Evolutionary conservation across 2,329 filamentous ascomycete genomes (phyloP), one percentile per base, ranked within the genome.

Genomic region (Colletotrichum abscissum): DNA sequence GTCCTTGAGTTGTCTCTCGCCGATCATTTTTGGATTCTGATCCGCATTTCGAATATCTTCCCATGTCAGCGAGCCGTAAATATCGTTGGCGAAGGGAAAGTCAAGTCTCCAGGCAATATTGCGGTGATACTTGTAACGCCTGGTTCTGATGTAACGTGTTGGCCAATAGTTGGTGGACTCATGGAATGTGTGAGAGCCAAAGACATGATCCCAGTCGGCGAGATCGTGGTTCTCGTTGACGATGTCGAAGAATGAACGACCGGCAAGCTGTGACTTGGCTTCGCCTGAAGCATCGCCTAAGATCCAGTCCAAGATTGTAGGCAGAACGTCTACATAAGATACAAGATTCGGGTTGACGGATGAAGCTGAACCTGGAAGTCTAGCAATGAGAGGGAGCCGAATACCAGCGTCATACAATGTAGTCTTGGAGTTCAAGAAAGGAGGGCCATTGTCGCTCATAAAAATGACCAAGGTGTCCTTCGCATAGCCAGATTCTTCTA

Each of bases 141-240:
- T 76, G 2, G 78, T 82, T n/a, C 86, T 84, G 46, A 88, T 78
- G 74, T 82, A 85, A 14, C 86, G 81, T 1, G 86, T 88, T 0
- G 87, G 86, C 82, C 83, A 88, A 78, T 88, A 88, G 74, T 88
- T 87, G 6, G 81, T 82, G 2, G 86, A 79, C 72, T 88, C 86
- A 68, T 88, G 86, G 76, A 87, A 88, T 1, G 87, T 88, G 76
- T 88, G 86, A 0, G 85, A 87, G 19, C 87, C 86, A 71, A 85
- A 88, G 8, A 88, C 83, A 12, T 84, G 80, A n/a, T 80, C 74
- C 76, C 80, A 79, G 4, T 74, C 76, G 1, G 77, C 58, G 14
- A 80, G 66, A 0, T 59, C 9, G 0, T 66, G 70, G 11, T 76
- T 75, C 82, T 49, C 19, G 42, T 49, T 49, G 19, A 49, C 19